A percentile compares a stretch with the other conserved stretches of the same genome.
phyloP scores from a whole-genome alignment of 805 yeast genomes.

The Saturnispora gosingensis region DNA sequence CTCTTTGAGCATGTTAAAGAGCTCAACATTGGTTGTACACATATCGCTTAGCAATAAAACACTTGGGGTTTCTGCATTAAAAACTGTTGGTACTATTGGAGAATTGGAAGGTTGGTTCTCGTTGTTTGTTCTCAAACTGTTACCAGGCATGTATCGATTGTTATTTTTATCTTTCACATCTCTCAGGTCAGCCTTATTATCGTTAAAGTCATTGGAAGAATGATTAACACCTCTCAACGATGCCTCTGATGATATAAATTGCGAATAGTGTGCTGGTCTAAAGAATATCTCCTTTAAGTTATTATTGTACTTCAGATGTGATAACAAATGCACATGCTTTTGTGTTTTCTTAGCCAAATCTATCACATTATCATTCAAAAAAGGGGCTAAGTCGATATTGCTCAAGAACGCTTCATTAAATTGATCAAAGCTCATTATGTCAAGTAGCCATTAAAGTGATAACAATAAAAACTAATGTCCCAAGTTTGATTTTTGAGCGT shows the following conservation, averaged over 20 bases:
- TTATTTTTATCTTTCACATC: not conserved
- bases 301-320: not conserved
- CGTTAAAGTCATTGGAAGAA: not conserved
- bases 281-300: not conserved
- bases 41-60: not conserved
- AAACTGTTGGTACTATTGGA: not conserved
- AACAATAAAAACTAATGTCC: not conserved
- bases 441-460: not conserved
- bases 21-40: not conserved
- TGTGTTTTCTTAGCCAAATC: not conserved
- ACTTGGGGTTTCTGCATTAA: not conserved
- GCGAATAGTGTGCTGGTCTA: not conserved
- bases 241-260: not conserved
- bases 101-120: not conserved
- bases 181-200: not conserved
- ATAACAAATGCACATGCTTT: not conserved
- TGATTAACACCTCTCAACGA: constrained; percentile 1
- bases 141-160: not conserved
- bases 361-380: not conserved
- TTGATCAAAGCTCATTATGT: not conserved
- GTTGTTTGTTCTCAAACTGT: not conserved
- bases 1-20: not conserved
- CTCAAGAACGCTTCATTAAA: not conserved
- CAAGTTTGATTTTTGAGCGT: not conserved
- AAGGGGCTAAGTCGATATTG: not conserved